phyloP scores from a whole-genome alignment of 495 filamentous ascomycete species.

The Apodospora peruviana region DNA sequence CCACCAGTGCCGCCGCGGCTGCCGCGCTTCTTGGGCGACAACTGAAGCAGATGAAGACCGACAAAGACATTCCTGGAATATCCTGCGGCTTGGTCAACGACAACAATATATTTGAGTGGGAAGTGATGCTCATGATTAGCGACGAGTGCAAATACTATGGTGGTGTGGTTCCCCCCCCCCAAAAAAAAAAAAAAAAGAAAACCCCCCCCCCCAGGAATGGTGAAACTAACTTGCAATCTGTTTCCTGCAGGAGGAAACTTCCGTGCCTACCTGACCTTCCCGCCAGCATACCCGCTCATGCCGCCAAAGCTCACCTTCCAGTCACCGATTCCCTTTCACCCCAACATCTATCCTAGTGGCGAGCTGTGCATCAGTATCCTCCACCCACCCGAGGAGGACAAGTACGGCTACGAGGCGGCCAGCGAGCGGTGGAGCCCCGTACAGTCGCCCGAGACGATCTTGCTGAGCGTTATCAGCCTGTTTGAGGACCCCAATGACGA shows the following conservation, averaged over 20 bases:
- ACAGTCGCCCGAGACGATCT: constrained; percentile 91
- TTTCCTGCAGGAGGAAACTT: constrained; percentile 71
- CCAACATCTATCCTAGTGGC: constrained; percentile 87
- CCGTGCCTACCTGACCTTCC: constrained; percentile 73
- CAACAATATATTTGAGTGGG: constrained; percentile 96
- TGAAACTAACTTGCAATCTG: neutral
- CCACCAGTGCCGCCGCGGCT: constrained; percentile 35
- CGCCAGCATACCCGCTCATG: constrained; percentile 76
- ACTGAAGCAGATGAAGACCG: constrained; percentile 87
- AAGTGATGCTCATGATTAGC: constrained; percentile 97
- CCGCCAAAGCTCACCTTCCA: constrained; percentile 93
- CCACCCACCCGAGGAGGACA: constrained; percentile 92
- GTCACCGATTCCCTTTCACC: constrained; percentile 80
- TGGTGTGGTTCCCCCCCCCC: constrained; percentile 37
- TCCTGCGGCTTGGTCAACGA: constrained; percentile 80
- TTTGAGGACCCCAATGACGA: constrained; percentile 91
- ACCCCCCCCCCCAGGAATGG: neutral
- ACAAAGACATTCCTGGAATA: constrained; percentile 88
- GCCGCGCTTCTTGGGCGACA: constrained; percentile 78
- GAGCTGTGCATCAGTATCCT: constrained; percentile 96
- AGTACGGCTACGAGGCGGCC: constrained; percentile 91
- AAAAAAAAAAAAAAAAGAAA: neutral
- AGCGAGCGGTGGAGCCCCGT: constrained; percentile 95
- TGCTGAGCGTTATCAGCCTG: constrained; percentile 89
- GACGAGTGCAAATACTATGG: constrained; percentile 97